Base-by-base conservation (phyloP, 2,329 filamentous ascomycete species). In the Ophiostoma piceae region DNA sequence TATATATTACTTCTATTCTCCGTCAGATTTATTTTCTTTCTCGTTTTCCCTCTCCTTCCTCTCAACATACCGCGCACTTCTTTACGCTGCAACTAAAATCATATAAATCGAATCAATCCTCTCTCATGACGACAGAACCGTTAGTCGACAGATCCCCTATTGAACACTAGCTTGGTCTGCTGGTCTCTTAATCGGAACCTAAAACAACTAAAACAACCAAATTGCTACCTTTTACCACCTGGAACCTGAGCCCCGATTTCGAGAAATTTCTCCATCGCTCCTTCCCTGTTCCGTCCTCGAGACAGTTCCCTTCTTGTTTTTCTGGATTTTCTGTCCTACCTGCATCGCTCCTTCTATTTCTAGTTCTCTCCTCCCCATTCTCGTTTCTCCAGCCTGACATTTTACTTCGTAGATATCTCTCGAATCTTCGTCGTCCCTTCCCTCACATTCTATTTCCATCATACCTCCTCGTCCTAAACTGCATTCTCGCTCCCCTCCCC, bases 191-290 rank as follows among this genome's bases (percentile, higher is more conserved):
- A 41, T 41, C 39, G 11, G 39, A 41, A n/a, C 47, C 47, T 26
- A 57, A 22, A 57, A 12, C 51, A 26, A 14, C 47, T 19, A 37
- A 37, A 37, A 35, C 35, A 35, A 35, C 35, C 35, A 35, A 35
- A 35, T 35, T 35, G 35, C 43, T 47, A 47, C 41, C 1, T 47
- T 4, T 16, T 43, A 12, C 12, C 41, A 47, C 43, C 43, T 47
- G 43, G 32, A 39, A 70, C 35, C 67, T 41, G 22, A 67, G 29
- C 66, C 22, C 57, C 35, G 39, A 22, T 65, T 70, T 67, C 66
- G 65, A 70, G 54, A 68, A 68, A 64, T 67, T 70, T 66, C 68
- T 47, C 39, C 22, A 32, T 43, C 39, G 65, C 65, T 29, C 66
- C 66, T 41, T 67, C 47, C 54, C n/a, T 43, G 35, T 47, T 69